phyloP scores from a whole-genome alignment of 805 yeast species.

The Danielia reshetovae region DNA sequence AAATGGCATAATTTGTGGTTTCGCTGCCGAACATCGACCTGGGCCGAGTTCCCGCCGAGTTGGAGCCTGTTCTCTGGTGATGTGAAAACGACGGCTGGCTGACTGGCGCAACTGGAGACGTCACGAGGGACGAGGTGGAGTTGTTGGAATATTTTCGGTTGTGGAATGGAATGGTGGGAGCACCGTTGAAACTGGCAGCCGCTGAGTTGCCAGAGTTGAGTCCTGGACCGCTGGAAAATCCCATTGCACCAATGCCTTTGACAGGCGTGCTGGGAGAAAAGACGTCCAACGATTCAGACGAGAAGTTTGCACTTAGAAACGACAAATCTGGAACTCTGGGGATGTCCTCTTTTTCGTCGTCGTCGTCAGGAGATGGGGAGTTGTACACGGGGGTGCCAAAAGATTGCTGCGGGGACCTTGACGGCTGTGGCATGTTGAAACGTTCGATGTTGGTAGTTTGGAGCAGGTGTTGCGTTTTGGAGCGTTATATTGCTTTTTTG shows the following conservation, averaged over 20 bases:
- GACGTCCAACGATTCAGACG: conserved; percentile 28
- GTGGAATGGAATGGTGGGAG: background rate
- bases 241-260: background rate
- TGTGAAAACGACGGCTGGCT: conserved; percentile 13
- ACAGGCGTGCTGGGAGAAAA: conserved; percentile 7
- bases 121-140: conserved; percentile 7
- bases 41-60: conserved; percentile 24
- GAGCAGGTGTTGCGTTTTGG: too few relatives aligned
- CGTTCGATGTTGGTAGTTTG: too few relatives aligned
- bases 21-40: conserved; percentile 32
- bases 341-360: background rate
- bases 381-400: too few relatives aligned
- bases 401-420: too few relatives aligned
- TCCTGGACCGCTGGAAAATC: background rate
- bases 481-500: too few relatives aligned
- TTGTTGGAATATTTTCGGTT: conserved; percentile 10
- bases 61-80: conserved; percentile 12
- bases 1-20: conserved; percentile 21
- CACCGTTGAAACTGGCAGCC: conserved; percentile 1
- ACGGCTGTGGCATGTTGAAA: too few relatives aligned
- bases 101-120: conserved; percentile 12
- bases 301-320: conserved; percentile 37
- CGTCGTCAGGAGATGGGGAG: too few relatives aligned
- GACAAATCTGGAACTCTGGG: conserved; percentile 21
- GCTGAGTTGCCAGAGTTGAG: background rate